Conservation (phyloP, 306 rosid species). For the Sophora flavescens region DNA sequence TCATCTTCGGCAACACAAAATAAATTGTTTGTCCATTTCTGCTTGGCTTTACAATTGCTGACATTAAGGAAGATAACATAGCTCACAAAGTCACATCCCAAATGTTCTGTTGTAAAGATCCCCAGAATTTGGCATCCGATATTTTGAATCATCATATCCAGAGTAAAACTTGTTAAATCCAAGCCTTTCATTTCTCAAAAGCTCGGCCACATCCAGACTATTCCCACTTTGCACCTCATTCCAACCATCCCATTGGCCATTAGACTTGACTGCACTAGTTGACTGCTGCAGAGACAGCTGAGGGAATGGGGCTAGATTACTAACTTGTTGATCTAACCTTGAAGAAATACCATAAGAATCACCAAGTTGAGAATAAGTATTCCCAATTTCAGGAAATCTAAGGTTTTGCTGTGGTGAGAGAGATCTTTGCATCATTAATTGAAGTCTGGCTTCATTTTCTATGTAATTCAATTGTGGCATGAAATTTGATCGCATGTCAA, state of each 20-base stretch:
- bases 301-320: slow-evolving; percentile 70
- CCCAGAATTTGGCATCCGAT: slow-evolving; percentile 86
- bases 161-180: slow-evolving; percentile 84
- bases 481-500: slow-evolving; percentile 76
- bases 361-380: slow-evolving; percentile 73
- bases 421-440: slow-evolving; percentile 90
- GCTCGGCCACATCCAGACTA: slow-evolving; percentile 74
- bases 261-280: slow-evolving; percentile 70
- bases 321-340: slow-evolving; percentile 85
- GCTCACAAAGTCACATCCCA: slow-evolving; percentile 73
- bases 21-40: slow-evolving; percentile 49
- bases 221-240: slow-evolving; percentile 83
- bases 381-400: slow-evolving; percentile 76
- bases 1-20: slow-evolving; percentile 54
- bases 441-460: slow-evolving; percentile 86
- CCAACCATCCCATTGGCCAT: slow-evolving; percentile 98
- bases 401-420: slow-evolving; percentile 75
- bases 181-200: slow-evolving; percentile 86
- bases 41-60: slow-evolving; percentile 47
- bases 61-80: slow-evolving; percentile 38
- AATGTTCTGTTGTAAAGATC: slow-evolving; percentile 86
- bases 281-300: slow-evolving; percentile 84
- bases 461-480: slow-evolving; percentile 70
- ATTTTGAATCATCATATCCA: slow-evolving; percentile 89
- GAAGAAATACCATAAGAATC: slow-evolving; percentile 87